Base-by-base conservation (phyloP, 495 filamentous ascomycete genomes). In the Tricharina praecox region DNA sequence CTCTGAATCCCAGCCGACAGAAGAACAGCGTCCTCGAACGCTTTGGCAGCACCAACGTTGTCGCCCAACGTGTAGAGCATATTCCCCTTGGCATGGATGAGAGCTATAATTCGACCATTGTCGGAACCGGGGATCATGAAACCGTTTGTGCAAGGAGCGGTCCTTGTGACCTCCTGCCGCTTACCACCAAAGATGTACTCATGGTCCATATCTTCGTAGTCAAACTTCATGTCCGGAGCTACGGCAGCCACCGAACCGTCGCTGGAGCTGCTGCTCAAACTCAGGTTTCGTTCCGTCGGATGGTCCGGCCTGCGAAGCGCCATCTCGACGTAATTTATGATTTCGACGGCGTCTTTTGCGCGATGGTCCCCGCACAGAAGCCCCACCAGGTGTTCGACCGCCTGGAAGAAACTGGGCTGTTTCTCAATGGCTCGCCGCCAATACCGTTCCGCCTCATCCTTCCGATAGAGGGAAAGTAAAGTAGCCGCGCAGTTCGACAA, bases 31-130 rank as follows among this genome's bases (percentile, higher is more conserved):
- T 94, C 85, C 55, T 96, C 90, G 54, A 99, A 99, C 7, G 92
- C 86, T 49, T 78, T 75, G 0, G 90, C 86, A 13, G 90, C 90
- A 10, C 72, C 78, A 35, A 70, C 68, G 55, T 90, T 85, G 50
- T 96, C 81, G 20, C 86, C 86, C 43, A 93, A 64, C 28, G 85
- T 76, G 65, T 99, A 99, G 1, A 96, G 70, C 84, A 96, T 93
- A 53, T 96, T 99, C 23, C 92, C 90, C 63, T 96, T 99, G 2
- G 86, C 87, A 64, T 99, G 92, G 20, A 95, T 74, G 19, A 99
- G 68, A 25, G 85, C 81, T 10, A 96, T 72, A 66, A 99, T 85
- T 52, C 92, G 75, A 18, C 90, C 90, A 63, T 96, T 97, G 52
- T 97, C 90, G 19, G 74, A 79, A 5, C 82, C 82, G 5, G 86